phyloP scores from a whole-genome alignment of 345 rosid species.

The Mallotus nudiflorus region DNA sequence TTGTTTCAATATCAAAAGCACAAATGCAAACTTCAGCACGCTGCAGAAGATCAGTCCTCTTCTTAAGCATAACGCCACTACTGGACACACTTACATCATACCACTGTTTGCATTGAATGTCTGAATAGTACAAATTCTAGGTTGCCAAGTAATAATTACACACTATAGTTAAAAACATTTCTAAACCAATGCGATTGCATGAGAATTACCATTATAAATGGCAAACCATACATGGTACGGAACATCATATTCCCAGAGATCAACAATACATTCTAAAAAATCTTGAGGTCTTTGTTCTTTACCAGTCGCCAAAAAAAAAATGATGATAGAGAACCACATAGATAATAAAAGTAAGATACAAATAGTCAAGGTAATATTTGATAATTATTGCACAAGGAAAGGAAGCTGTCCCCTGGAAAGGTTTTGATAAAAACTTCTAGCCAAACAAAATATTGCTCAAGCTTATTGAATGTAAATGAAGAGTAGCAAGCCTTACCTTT shows the following conservation, averaged over 20 bases:
- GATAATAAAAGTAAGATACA: slow-evolving; percentile 9
- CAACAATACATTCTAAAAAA: slow-evolving; percentile 79
- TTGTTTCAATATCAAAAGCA: slow-evolving; percentile 95
- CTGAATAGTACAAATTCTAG: slow-evolving; percentile 39
- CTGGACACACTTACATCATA: slow-evolving; percentile 83
- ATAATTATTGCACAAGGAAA: neutral
- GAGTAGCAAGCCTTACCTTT: slow-evolving; percentile 48
- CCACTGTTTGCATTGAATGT: slow-evolving; percentile 91
- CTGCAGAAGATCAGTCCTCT: slow-evolving; percentile 81
- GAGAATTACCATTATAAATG: slow-evolving; percentile 74
- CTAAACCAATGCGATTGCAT: slow-evolving; percentile 6
- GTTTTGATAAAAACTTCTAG: neutral
- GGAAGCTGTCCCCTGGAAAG: slow-evolving; percentile 2
- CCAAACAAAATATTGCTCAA: neutral
- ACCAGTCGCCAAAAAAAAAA: slow-evolving; percentile 30
- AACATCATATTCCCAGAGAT: slow-evolving; percentile 93
- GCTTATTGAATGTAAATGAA: slow-evolving; percentile 1
- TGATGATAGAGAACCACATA: neutral
- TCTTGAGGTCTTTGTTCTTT: slow-evolving; percentile 84
- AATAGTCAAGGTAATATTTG: slow-evolving; percentile 8
- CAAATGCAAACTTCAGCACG: slow-evolving; percentile 96
- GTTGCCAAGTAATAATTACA: slow-evolving; percentile 13
- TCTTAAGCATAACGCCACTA: slow-evolving; percentile 58
- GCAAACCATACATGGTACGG: slow-evolving; percentile 98
- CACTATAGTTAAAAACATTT: slow-evolving; percentile 1